Evolutionary conservation across 140 eudicot genomes (phyloP), one percentile per base, ranked within the genome.

Genomic region (Flaveria floridana): DNA sequence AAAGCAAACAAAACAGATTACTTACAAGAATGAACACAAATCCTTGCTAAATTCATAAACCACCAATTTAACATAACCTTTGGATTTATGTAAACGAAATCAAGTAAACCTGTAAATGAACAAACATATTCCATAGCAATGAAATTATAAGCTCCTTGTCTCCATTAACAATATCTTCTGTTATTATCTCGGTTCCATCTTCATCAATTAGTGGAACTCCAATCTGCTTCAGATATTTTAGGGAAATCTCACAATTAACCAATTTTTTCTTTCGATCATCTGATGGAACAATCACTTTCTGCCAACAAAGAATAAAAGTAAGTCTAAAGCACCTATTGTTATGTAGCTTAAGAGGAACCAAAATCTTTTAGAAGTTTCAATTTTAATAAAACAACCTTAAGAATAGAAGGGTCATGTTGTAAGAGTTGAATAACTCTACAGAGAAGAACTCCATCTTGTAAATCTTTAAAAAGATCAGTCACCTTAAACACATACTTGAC

Each of bases 51-150:
- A 20, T 21, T 15, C 26, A 67, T 53, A 65, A 51, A 51, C 53
- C 16, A 46, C 64, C 55, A 55, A 62, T 18, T 28, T 75, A 67
- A 44, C 72, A 67, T 41, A 26, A 57, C 66, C 59, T 68, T 52
- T 52, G 12, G 55, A 61, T 26, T 39, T 0, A 57, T 48, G 58
- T 76, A 65, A 26, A 71, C 70, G 80, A 68, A 4, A 23, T 55
- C 55, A 47, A 64, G 50, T 46, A 64, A 73, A 86, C 99, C 97
- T 93, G 99, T 82, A 93, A 74, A 78, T 93, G 88, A 57, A 90
- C 90, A 78, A 93, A 93, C 44, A 93, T 82, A 78, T 90, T 90
- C 99, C 99, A 93, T 19, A 93, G 84, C 86, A 93, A 88, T 52
- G 96, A 82, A 65, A 93, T 80, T 44, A 87, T 69, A 28, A 90